Evolutionary conservation across 257 asterid species (phyloP).

Genomic region (Solanum rostratum): DNA sequence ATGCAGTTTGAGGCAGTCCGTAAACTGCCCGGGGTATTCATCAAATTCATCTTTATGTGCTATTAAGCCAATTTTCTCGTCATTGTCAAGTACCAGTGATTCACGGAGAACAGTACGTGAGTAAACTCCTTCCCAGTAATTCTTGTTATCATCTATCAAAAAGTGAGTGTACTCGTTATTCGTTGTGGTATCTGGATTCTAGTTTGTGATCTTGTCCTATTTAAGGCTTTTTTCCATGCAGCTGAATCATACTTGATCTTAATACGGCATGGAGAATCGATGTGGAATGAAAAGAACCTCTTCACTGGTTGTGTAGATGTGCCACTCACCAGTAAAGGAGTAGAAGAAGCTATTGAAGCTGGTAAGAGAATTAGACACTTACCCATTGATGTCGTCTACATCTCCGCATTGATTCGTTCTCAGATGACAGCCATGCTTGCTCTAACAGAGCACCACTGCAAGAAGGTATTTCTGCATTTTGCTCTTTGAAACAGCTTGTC

Average conservation of each 20-base stretch:
- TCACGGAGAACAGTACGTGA: slow-evolving; percentile 31
- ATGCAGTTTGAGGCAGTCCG: slow-evolving; percentile 3
- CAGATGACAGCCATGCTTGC: slow-evolving; percentile 97
- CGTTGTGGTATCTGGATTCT: not conserved
- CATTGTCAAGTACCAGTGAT: not conserved
- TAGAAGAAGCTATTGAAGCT: slow-evolving; percentile 84
- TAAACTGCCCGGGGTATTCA: not conserved
- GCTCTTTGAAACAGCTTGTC: not conserved
- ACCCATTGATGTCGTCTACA: slow-evolving; percentile 74
- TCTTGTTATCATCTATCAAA: not conserved
- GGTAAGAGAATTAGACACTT: slow-evolving; percentile 69
- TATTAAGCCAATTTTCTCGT: slow-evolving; percentile 14
- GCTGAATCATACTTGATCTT: slow-evolving; percentile 68
- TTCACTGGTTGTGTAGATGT: slow-evolving; percentile 95
- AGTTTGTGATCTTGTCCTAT: not conserved
- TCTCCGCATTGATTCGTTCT: slow-evolving; percentile 77
- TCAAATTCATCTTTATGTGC: slow-evolving; percentile 4
- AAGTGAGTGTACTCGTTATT: not conserved
- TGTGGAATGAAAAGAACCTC: slow-evolving; percentile 93
- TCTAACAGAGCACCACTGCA: slow-evolving; percentile 69
- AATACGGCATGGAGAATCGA: slow-evolving; percentile 88
- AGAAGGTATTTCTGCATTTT: slow-evolving; percentile 39
- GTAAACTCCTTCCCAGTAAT: slow-evolving; percentile 10
- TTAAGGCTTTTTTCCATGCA: slow-evolving; percentile 9
- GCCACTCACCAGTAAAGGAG: slow-evolving; percentile 76